Evolutionary conservation across 805 yeast species (phyloP), one percentile per base, ranked within the genome.

Genomic region (Schwanniomyces polymorphus): DNA sequence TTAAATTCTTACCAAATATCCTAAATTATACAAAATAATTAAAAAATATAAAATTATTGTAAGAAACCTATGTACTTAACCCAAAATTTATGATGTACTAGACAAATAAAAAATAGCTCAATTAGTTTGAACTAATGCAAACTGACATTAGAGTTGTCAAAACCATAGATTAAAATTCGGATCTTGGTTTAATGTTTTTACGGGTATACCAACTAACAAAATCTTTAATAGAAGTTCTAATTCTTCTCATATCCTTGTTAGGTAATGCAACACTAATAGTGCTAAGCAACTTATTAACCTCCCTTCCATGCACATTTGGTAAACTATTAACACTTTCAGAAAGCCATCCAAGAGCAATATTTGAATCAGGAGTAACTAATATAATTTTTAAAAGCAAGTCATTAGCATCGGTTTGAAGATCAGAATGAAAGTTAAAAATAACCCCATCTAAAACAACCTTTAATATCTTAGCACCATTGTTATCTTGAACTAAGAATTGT

Each of bases 131-230:
- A 31, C 35, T 16, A 16, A 31, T 31, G 35, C 35, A 31, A 31
- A 16, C 17, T 7, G 35, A 31, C 7, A 16, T 31, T 8, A 16
- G 21, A 14, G 14, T 31, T 31, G 21, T 9, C 35, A 31, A 16
- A 14, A 14, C 18, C 21, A 14, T 14, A 4, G 35, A 12, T 23
- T 37, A 37, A 21, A 62, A 62, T 47, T 62, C 65, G 9, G 60
- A 46, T 49, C 72, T 56, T 27, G 66, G 66, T 8, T 51, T 76
- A 18, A 88, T 78, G 56, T 88, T 86, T 62, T 89, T 86, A 56
- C 96, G 74, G 27, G 85, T 70, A 66, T 89, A 91, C 94, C 97
- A 88, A 45, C 77, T 81, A 34, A 88, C 81, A 61, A 91, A 92
- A 60, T 86, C 92, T 57, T 83, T 80, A 45, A 91, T 70, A 39